Evolutionary conservation across 1,284 basidiomycete genomes (phyloP), one percentile per base, ranked within the genome.

Genomic region (Pterulicium gracile): DNA sequence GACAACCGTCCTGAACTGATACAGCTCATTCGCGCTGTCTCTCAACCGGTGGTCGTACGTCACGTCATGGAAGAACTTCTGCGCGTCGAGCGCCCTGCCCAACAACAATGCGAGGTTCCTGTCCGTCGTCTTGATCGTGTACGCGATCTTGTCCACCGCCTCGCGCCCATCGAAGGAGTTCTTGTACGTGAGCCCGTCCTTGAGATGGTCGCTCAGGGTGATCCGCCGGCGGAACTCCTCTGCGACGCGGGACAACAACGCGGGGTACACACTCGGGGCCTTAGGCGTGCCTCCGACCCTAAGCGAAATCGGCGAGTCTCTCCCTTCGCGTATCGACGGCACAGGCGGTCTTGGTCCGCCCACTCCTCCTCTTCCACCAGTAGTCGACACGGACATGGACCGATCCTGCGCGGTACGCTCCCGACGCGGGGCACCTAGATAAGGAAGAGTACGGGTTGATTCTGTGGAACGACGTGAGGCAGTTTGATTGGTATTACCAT

Each of bases 1-100:
- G 35, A 90, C 58, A 55, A 77, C 79, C 24, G 77, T 79, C 51
- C 75, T 70, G 67, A 99, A 98, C 62, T 96, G 94, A 64, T 98
- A 99, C 22, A 99, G 68, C 65, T 98, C 96, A 51, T 78, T 74
- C 2, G 82, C 70, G 55, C 82, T 91, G 64, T 98, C 96, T 44
- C 96, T 75, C 51, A 99, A 62, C 12, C 95, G 82, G 63, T 98
- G 96, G 59, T 98, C 94, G 61, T 98, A 99, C 4, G 95, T 97
- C 53, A 98, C 96, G 58, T 98, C 96, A 62, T 99, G 96, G 63
- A 98, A 98, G 69, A 95, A 98, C 68, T 98, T 98, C 67, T 98
- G 96, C 12, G 93, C 88, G 60, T 98, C 96, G 47, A 99, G 72
- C 3, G 95, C 93, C 43, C 96, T 79, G 12, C 96, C 96, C 7